phyloP scores from a whole-genome alignment of 495 filamentous ascomycete species.

The Penicillium simplicissimum region DNA sequence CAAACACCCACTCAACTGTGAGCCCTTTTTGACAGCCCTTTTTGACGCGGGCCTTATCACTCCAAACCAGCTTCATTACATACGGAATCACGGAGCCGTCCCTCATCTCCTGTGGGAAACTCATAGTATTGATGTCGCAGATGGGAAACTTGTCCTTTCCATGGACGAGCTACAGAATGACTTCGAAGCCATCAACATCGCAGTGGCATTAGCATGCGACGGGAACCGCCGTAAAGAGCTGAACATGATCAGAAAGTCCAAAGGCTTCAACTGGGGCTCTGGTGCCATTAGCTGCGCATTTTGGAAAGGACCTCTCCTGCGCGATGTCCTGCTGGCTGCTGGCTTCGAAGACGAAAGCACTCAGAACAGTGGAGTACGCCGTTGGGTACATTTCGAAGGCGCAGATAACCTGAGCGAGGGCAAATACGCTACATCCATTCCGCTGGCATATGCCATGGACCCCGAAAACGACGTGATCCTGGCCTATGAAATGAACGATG shows the following conservation, averaged over 20 bases:
- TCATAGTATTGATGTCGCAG: background rate
- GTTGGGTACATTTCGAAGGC: conserved; percentile 57
- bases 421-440: conserved; percentile 59
- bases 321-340: background rate
- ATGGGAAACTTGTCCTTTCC: background rate
- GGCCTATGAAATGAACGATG: conserved; percentile 59
- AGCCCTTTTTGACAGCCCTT: background rate
- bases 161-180: conserved; percentile 1
- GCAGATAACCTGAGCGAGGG: conserved; percentile 42
- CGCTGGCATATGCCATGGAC: conserved; percentile 51
- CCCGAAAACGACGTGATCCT: conserved; percentile 59
- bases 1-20: conserved; percentile 1
- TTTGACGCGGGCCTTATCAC: conserved; percentile 3
- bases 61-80: conserved; percentile 2
- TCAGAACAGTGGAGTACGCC: background rate
- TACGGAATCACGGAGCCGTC: background rate
- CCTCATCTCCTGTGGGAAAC: conserved; percentile 3
- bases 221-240: conserved; percentile 65
- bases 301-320: conserved; percentile 51
- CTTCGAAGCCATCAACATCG: conserved; percentile 27
- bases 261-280: conserved; percentile 60
- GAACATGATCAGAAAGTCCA: conserved; percentile 53
- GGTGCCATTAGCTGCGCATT: conserved; percentile 61
- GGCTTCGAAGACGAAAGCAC: conserved; percentile 27
- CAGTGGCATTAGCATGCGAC: conserved; percentile 55